Percentiles rank a stretch among this genome's conserved stretches.
Evolutionary conservation across 495 filamentous ascomycete species (phyloP).

Genomic region (Acidiella bohemica): DNA sequence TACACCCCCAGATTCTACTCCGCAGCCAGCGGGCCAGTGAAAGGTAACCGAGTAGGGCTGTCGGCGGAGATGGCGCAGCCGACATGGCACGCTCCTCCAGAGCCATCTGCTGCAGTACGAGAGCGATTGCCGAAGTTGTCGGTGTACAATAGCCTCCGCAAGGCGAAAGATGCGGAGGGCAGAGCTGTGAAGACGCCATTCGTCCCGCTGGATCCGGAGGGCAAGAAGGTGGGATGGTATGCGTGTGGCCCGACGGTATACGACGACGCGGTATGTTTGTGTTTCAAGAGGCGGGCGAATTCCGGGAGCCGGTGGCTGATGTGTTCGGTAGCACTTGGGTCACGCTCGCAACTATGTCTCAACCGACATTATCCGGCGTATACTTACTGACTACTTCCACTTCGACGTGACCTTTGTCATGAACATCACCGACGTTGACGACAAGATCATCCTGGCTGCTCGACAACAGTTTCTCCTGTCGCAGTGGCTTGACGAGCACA

Average conservation of each 20-base stretch:
- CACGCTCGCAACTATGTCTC: slow-evolving; percentile 91
- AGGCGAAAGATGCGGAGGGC: too few relatives aligned
- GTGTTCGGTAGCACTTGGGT: slow-evolving; percentile 48
- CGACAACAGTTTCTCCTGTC: slow-evolving; percentile 62
- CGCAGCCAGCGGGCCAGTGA: slow-evolving; percentile 4
- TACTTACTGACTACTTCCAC: slow-evolving; percentile 73
- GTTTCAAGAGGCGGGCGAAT: neutral
- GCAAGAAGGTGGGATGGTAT: slow-evolving; percentile 15
- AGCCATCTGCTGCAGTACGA: slow-evolving; percentile 7
- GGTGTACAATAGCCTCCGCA: slow-evolving; percentile 67
- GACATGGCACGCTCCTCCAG: slow-evolving; percentile 29
- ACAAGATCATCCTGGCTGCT: slow-evolving; percentile 84
- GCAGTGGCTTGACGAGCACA: slow-evolving; percentile 36
- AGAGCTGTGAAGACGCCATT: too few relatives aligned
- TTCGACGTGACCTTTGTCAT: slow-evolving; percentile 84
- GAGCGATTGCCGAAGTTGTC: slow-evolving; percentile 34
- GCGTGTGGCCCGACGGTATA: slow-evolving; percentile 69
- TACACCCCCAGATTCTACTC: neutral
- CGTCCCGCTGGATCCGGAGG: slow-evolving; percentile 41
- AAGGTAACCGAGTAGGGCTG: slow-evolving; percentile 4
- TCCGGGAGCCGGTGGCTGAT: slow-evolving; percentile 5
- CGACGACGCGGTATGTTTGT: slow-evolving; percentile 46
- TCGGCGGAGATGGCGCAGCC: slow-evolving; percentile 27
- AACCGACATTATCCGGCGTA: slow-evolving; percentile 81
- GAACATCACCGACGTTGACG: slow-evolving; percentile 91